Percentiles rank a stretch among this genome's conserved stretches.
phyloP scores from a whole-genome alignment of 345 rosid genomes.

The Trapa bicornis region DNA sequence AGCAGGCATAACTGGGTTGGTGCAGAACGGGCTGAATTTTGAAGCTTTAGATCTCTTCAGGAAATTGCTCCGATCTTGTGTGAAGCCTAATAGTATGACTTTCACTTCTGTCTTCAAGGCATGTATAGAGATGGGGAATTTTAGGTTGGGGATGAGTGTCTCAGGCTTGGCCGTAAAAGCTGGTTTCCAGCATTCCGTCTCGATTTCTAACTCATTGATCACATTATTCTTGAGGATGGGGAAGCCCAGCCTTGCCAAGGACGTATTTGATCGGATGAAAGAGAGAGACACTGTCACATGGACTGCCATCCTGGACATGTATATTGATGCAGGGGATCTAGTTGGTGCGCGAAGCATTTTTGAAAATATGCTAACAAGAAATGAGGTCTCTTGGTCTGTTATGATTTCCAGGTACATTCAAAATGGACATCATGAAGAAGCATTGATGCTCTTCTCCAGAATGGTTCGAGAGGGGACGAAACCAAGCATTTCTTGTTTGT shows the following conservation, averaged over 20 bases:
- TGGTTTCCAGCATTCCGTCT: constrained; percentile 27
- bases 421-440: constrained; percentile 33
- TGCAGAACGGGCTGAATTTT: constrained; percentile 27
- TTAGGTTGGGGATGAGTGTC: constrained; percentile 25
- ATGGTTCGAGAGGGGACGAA: constrained; percentile 27
- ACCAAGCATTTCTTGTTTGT: constrained; percentile 31
- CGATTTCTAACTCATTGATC: constrained; percentile 42
- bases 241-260: constrained; percentile 26
- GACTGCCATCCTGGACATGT: constrained; percentile 46
- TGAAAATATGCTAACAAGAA: constrained; percentile 41
- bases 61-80: constrained; percentile 26
- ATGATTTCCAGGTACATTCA: constrained; percentile 53
- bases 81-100: constrained; percentile 38
- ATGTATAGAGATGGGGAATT: constrained; percentile 24
- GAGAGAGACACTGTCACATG: constrained; percentile 44
- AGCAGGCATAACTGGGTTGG: constrained; percentile 39
- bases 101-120: constrained; percentile 34
- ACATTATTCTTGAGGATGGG: constrained; percentile 37
- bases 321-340: constrained; percentile 31
- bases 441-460: constrained; percentile 26
- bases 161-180: constrained; percentile 34
- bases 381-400: constrained; percentile 49
- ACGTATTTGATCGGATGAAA: constrained; percentile 34
- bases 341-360: constrained; percentile 37
- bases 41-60: constrained; percentile 36